Percentiles rank a stretch among this genome's conserved stretches.
Evolutionary conservation across 495 filamentous ascomycete species (phyloP).

Genomic region (Penicillium cataractarum): DNA sequence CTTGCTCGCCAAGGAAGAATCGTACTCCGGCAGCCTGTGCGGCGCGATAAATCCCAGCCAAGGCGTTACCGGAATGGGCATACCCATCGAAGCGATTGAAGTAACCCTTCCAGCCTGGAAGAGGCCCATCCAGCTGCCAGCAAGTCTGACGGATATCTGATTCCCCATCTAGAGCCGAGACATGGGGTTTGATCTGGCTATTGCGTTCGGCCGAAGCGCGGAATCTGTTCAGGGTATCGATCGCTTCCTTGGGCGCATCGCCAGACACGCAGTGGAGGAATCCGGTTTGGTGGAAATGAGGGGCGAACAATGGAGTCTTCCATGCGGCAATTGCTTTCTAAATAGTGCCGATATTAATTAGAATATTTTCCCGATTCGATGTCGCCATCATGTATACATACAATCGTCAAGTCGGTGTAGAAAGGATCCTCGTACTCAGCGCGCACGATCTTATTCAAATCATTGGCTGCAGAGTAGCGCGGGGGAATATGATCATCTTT

Average conservation of each 20-base stretch:
- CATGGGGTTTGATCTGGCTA: conserved; percentile 36
- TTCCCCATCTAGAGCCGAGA: conserved; percentile 36
- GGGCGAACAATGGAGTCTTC: conserved; percentile 54
- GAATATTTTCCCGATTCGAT: not conserved
- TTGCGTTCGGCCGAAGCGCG: conserved; percentile 44
- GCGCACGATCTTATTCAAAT: conserved; percentile 60
- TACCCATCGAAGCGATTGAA: conserved; percentile 58
- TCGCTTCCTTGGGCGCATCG: conserved; percentile 49
- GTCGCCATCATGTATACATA: conserved; percentile 9
- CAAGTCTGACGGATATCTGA: conserved; percentile 42
- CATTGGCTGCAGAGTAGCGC: conserved; percentile 50
- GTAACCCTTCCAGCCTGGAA: conserved; percentile 59
- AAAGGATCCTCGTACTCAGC: conserved; percentile 60
- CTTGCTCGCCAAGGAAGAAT: conserved; percentile 39
- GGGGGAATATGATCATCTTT: conserved; percentile 24
- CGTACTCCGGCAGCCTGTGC: conserved; percentile 36
- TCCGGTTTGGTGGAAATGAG: conserved; percentile 58
- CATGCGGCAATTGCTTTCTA: conserved; percentile 55
- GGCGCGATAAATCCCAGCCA: conserved; percentile 32
- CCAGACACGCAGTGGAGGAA: conserved; percentile 55
- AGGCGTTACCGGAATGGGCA: conserved; percentile 52
- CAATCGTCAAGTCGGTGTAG: conserved; percentile 50
- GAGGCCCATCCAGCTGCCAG: conserved; percentile 50
- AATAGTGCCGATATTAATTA: not conserved
- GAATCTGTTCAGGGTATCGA: conserved; percentile 49